Conservation (phyloP, 2,329 filamentous ascomycete genomes). For the Xylariaceae sp. region DNA sequence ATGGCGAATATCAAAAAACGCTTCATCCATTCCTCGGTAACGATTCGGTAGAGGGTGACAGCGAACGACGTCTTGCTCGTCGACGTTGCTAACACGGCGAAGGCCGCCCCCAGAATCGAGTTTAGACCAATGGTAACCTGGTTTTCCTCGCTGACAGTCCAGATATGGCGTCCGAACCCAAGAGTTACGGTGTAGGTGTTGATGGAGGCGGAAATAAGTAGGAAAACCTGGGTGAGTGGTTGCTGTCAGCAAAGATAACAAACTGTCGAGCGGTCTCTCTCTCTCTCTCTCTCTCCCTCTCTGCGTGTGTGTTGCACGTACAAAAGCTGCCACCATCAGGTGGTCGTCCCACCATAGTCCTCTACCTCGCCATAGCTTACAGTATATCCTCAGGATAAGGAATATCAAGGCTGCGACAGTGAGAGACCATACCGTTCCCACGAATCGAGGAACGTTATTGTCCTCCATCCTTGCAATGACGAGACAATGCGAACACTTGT, state of each 20-base stretch:
- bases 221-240: conserved; percentile 1
- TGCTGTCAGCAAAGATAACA: not conserved
- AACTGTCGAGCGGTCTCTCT: not conserved
- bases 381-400: conserved; percentile 31
- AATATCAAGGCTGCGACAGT: conserved; percentile 18
- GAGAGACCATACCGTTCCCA: conserved; percentile 29
- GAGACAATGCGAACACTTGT: too few relatives aligned
- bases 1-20: conserved; percentile 26
- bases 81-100: conserved; percentile 16
- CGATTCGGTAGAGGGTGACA: conserved; percentile 17
- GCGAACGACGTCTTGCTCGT: conserved; percentile 20
- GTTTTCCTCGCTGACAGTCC: conserved; percentile 15
- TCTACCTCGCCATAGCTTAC: conserved; percentile 30
- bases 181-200: conserved; percentile 29
- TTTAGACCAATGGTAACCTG: conserved; percentile 13
- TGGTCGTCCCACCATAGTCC: conserved; percentile 36
- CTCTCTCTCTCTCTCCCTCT: too few relatives aligned
- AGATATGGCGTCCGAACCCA: conserved; percentile 17
- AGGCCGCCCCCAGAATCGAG: conserved; percentile 17
- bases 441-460: conserved; percentile 24
- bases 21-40: conserved; percentile 17
- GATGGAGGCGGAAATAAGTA: conserved; percentile 26
- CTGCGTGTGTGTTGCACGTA: conserved; percentile 25
- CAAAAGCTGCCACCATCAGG: conserved; percentile 24
- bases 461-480: conserved; percentile 5